These are phyloP conservation scores for Apium graveolens DNA, from an alignment of 129 eudicot genomes.

Conservation along the genomic window DNA sequence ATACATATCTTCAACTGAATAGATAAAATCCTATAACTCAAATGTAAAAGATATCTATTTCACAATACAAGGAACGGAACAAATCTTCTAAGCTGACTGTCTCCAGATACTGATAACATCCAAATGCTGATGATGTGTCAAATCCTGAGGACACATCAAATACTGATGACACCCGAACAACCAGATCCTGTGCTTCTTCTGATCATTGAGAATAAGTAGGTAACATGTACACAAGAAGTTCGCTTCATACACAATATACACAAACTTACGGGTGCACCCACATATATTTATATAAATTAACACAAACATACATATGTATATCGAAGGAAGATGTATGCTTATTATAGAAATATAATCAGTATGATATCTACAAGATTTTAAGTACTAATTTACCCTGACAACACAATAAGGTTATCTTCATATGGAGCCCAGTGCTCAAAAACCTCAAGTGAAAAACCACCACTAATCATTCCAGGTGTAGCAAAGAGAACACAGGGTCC, in stretches of 20 bases:
- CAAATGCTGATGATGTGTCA: too few relatives aligned
- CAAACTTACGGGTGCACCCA: background rate
- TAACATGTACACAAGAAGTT: background rate
- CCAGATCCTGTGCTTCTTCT: too few relatives aligned
- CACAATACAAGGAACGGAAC: too few relatives aligned
- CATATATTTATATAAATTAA: background rate
- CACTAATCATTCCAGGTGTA: slow-evolving; percentile 94
- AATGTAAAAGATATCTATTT: too few relatives aligned
- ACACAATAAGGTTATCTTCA: slow-evolving; percentile 63
- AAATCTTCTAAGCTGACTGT: too few relatives aligned
- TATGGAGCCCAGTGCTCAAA: slow-evolving; percentile 91
- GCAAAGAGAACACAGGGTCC: slow-evolving; percentile 99
- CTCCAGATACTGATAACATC: too few relatives aligned
- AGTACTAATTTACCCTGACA: slow-evolving; percentile 58
- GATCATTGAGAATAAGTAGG: too few relatives aligned
- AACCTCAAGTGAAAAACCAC: slow-evolving; percentile 93
- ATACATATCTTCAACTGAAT: too few relatives aligned
- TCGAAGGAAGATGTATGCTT: background rate
- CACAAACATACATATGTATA: background rate
- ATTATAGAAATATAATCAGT: background rate
- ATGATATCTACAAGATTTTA: background rate
- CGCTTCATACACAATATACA: background rate
- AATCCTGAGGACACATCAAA: too few relatives aligned
- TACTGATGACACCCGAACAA: too few relatives aligned
- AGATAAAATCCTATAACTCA: too few relatives aligned